Percentiles rank a stretch among this genome's conserved stretches.
phyloP scores from a whole-genome alignment of 2,329 filamentous ascomycete species.

The Calycina marina region DNA sequence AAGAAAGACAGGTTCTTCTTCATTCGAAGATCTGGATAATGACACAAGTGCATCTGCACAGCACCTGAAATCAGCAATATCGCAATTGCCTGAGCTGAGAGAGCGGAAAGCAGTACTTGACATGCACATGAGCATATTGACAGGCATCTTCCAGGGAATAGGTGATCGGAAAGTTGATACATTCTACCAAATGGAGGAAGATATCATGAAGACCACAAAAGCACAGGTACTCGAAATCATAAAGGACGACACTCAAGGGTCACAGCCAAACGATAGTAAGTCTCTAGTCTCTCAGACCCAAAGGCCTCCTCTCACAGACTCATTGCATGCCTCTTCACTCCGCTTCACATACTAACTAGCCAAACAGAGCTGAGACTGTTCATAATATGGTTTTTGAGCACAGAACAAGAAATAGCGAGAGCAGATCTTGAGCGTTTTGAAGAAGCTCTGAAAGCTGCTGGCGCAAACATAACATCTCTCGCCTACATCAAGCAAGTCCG shows the following conservation, averaged over 20 bases:
- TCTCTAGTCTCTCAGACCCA: no score
- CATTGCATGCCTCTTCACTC: no score
- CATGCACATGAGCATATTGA: constrained; percentile 98
- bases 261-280: constrained; percentile 72
- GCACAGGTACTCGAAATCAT: constrained; percentile 77
- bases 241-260: constrained; percentile 68
- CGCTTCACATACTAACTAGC: no score
- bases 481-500: constrained; percentile 44
- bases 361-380: constrained; percentile 87
- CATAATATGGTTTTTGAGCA: constrained; percentile 93
- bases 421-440: constrained; percentile 77
- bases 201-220: constrained; percentile 81
- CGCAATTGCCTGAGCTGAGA: constrained; percentile 75
- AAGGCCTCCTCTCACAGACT: no score
- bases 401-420: constrained; percentile 73
- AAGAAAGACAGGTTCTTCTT: constrained; percentile 84
- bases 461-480: constrained; percentile 62
- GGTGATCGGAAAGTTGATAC: constrained; percentile 92
- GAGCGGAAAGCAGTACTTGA: constrained; percentile 88
- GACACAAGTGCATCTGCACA: constrained; percentile 81
- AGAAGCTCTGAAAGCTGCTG: constrained; percentile 62
- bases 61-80: constrained; percentile 92
- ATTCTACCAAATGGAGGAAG: constrained; percentile 91
- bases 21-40: constrained; percentile 82
- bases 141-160: constrained; percentile 61